Percentiles rank a stretch among this genome's conserved stretches.
Evolutionary conservation across 2,329 filamentous ascomycete genomes (phyloP).

Genomic region (Pyrenochaeta sp.): DNA sequence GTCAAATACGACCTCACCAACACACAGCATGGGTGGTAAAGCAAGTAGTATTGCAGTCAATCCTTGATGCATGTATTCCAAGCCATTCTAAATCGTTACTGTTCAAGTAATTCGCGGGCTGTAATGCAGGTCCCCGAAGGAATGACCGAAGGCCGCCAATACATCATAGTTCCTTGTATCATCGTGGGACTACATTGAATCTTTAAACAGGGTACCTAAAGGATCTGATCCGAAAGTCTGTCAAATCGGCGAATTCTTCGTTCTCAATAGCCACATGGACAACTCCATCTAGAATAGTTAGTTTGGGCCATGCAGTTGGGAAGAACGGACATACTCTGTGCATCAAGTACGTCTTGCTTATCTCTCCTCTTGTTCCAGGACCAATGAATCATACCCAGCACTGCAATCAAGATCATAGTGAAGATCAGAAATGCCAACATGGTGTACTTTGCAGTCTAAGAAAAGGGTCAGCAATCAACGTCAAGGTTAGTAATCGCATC

Average conservation of each 20-base stretch:
- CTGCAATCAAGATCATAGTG: background rate
- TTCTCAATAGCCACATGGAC: background rate
- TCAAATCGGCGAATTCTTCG: background rate
- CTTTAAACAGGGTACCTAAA: background rate
- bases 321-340: background rate
- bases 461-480: background rate
- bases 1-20: too few species aligned
- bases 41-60: too few species aligned
- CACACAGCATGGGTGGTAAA: too few species aligned
- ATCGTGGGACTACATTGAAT: background rate
- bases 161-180: background rate
- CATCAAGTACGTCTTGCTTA: background rate
- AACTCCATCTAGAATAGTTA: background rate
- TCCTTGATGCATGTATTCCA: too few species aligned
- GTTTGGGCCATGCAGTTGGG: background rate
- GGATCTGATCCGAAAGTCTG: background rate
- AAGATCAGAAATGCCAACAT: background rate
- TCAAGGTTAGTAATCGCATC: background rate
- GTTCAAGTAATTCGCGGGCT: too few species aligned
- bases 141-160: background rate
- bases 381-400: background rate
- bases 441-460: background rate
- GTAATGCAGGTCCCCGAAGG: too few species aligned
- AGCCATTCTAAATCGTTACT: too few species aligned
- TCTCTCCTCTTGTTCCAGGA: background rate